phyloP scores from a whole-genome alignment of 208 protist species.

The Leishmania aethiopica region DNA sequence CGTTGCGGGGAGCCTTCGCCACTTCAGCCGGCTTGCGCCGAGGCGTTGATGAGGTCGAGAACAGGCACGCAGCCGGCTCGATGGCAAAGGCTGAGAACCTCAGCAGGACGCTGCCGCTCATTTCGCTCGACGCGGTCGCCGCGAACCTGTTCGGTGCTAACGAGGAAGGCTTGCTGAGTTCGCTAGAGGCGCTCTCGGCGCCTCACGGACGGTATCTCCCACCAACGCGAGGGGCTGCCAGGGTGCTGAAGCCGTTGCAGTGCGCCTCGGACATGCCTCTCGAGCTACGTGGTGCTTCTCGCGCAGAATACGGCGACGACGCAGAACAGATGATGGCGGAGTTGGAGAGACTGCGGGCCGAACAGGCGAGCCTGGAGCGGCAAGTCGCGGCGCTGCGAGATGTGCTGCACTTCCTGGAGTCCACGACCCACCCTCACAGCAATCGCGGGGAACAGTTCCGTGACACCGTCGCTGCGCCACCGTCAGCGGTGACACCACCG shows the following conservation, averaged over 20 bases:
- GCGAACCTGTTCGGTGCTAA: conserved; percentile 17
- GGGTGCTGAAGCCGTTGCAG: not conserved
- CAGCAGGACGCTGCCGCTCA: not conserved
- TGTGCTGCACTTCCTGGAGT: conserved; percentile 28
- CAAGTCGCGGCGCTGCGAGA: conserved; percentile 15
- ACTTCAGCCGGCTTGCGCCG: not conserved
- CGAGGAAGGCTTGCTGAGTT: not conserved
- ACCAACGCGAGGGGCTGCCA: not conserved
- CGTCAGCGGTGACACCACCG: not conserved
- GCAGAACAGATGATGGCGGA: conserved; percentile 8
- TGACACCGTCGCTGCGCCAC: not conserved
- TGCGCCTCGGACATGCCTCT: not conserved
- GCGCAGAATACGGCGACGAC: not conserved
- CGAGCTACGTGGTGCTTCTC: not conserved
- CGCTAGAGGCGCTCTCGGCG: conserved; percentile 12
- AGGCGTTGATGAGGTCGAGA: not conserved
- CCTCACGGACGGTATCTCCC: not conserved
- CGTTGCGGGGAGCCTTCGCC: not conserved
- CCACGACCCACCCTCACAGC: not conserved
- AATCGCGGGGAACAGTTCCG: not conserved
- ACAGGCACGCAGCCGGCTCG: not conserved
- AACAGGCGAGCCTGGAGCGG: conserved; percentile 16
- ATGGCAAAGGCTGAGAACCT: not conserved
- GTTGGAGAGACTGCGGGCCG: conserved; percentile 15
- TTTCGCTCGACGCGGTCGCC: conserved; percentile 26